These are phyloP conservation scores for Russula dissimulans DNA, from an alignment of 768 basidiomycete genomes.

Conservation along the genomic window DNA sequence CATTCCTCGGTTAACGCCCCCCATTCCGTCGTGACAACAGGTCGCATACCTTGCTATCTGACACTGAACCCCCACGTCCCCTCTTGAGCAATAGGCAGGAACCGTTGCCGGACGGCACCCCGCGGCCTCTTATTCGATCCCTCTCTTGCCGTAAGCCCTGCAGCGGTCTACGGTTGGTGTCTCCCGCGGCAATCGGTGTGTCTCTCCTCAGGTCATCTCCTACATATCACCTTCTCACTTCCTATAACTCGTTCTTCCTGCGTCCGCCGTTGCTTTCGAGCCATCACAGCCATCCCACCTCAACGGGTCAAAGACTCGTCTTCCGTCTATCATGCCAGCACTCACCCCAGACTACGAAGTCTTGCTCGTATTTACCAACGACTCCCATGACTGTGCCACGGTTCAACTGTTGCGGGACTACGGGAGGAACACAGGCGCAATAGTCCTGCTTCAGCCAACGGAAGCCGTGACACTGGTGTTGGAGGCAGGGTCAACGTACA, in stretches of 20 bases:
- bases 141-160: conserved; percentile 17
- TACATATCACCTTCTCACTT: background rate
- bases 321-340: conserved; percentile 42
- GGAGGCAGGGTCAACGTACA: conserved; percentile 59
- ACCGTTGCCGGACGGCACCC: conserved; percentile 14
- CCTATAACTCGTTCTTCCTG: conserved; percentile 13
- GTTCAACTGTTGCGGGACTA: conserved; percentile 59
- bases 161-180: conserved; percentile 15
- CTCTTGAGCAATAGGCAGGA: conserved; percentile 17
- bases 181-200: conserved; percentile 16
- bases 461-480: conserved; percentile 59
- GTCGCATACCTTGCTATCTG: conserved; percentile 1
- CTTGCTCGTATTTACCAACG: conserved; percentile 60
- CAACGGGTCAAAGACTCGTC: conserved; percentile 35
- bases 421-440: conserved; percentile 42
- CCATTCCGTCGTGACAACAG: conserved; percentile 13
- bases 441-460: conserved; percentile 49
- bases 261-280: conserved; percentile 5
- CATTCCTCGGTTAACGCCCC: conserved; percentile 14
- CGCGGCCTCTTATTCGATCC: conserved; percentile 9
- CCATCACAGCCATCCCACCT: conserved; percentile 5
- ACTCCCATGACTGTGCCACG: conserved; percentile 53
- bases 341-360: conserved; percentile 53
- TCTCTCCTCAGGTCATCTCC: background rate
- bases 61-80: conserved; percentile 16